Evolutionary conservation across 1,284 basidiomycete genomes (phyloP).

Genomic region (Vanrija sp.): DNA sequence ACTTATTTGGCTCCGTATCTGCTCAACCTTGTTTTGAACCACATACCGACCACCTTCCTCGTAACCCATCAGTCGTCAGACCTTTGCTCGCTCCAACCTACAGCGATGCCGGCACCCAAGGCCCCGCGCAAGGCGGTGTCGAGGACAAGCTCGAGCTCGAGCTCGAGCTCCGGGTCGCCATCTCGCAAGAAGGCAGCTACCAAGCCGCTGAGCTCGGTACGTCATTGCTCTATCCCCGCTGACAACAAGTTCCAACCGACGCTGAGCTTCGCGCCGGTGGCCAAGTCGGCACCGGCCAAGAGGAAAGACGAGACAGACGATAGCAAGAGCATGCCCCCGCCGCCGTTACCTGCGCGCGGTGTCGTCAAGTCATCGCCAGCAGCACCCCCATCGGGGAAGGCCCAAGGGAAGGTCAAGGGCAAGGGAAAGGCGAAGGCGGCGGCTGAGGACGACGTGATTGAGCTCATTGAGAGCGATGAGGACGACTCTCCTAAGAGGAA

Average conservation of each 20-base stretch:
- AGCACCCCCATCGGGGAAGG: neutral
- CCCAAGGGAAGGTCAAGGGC: slow-evolving; percentile 44
- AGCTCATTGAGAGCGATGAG: slow-evolving; percentile 28
- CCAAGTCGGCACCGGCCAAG: neutral
- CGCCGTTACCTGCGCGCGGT: neutral
- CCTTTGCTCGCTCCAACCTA: no score
- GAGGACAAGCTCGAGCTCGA: no score
- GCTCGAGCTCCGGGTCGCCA: no score
- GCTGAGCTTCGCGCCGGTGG: slow-evolving; percentile 23
- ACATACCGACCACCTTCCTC: no score
- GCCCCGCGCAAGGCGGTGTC: no score
- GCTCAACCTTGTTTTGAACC: no score
- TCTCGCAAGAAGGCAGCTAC: no score
- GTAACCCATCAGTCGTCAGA: no score
- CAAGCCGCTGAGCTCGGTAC: slow-evolving; percentile 30
- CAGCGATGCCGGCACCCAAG: no score
- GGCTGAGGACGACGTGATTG: slow-evolving; percentile 16
- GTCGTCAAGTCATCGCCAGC: neutral
- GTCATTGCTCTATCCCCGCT: slow-evolving; percentile 7
- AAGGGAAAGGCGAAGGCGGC: slow-evolving; percentile 48
- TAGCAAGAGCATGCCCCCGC: slow-evolving; percentile 14
- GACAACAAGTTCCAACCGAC: slow-evolving; percentile 32
- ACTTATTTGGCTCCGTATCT: no score
- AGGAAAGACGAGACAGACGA: slow-evolving; percentile 1
- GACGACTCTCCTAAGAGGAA: slow-evolving; percentile 13